Percentiles rank a stretch among this genome's conserved stretches.
Conservation (phyloP, 176 grass and related monocot genomes). For the Triticum aestivum region DNA sequence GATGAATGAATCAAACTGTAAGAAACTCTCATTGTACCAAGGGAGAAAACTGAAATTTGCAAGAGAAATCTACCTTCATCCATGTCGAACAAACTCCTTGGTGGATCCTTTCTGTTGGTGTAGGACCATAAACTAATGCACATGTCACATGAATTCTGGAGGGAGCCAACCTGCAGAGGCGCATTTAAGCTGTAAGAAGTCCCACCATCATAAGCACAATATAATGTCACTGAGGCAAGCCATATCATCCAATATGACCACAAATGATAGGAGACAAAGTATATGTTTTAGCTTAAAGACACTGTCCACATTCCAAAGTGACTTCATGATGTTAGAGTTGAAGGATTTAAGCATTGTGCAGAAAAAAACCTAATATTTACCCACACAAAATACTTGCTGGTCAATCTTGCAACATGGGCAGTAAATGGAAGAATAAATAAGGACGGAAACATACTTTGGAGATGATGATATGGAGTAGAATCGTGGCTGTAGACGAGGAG, state of each 20-base stretch:
- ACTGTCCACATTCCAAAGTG: background rate
- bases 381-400: background rate
- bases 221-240: background rate
- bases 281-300: background rate
- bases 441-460: conserved; percentile 48
- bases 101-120: conserved; percentile 85
- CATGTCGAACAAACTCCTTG: conserved; percentile 93
- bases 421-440: background rate
- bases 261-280: background rate
- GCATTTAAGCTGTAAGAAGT: background rate
- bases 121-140: conserved; percentile 79
- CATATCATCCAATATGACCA: background rate
- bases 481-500: conserved; percentile 79
- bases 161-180: conserved; percentile 54
- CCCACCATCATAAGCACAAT: background rate
- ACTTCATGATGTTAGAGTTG: background rate
- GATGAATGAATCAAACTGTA: conserved; percentile 28
- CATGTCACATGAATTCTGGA: conserved; percentile 88
- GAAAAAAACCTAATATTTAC: background rate
- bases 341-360: background rate
- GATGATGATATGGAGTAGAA: conserved; percentile 96
- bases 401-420: background rate
- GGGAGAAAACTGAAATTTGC: background rate
- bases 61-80: conserved; percentile 71
- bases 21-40: background rate